Conservation (phyloP, 176 grass and related monocot species). For the Triticum monococcum region DNA sequence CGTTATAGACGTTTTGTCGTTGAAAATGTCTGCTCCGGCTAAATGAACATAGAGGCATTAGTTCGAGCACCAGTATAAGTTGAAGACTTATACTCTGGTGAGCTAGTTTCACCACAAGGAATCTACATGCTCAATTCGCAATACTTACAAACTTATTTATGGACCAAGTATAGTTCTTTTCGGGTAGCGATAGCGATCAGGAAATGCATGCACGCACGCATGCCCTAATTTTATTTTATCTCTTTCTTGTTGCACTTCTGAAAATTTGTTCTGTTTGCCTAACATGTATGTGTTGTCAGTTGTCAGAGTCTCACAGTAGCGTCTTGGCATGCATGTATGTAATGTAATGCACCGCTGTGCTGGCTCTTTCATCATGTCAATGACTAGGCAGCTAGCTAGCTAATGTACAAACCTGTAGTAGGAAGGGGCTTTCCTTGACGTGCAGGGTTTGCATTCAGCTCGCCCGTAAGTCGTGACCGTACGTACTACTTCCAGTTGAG, state of each 20-base stretch:
- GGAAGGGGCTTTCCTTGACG: conserved; percentile 63
- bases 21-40: too few species aligned
- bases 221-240: not conserved
- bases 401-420: conserved; percentile 35
- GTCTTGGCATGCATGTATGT: not conserved
- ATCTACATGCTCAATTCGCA: too few species aligned
- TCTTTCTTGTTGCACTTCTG: not conserved
- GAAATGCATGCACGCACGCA: not conserved
- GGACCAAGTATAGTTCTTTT: not conserved
- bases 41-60: too few species aligned
- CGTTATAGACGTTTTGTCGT: too few species aligned
- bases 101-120: too few species aligned
- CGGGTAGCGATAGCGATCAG: not conserved
- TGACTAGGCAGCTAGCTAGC: conserved; percentile 42
- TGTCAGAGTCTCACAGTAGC: not conserved
- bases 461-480: not conserved
- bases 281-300: not conserved
- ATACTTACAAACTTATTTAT: not conserved
- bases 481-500: conserved; percentile 34
- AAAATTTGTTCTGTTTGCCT: not conserved
- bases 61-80: too few species aligned
- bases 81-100: too few species aligned
- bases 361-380: conserved; percentile 28
- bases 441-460: conserved; percentile 57
- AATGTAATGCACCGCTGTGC: not conserved